A percentile compares a stretch with the other conserved stretches of the same genome.
These are phyloP conservation scores for Paraphaeosphaeria minitans DNA, from an alignment of 2,329 filamentous ascomycete species.

Conservation along the genomic window DNA sequence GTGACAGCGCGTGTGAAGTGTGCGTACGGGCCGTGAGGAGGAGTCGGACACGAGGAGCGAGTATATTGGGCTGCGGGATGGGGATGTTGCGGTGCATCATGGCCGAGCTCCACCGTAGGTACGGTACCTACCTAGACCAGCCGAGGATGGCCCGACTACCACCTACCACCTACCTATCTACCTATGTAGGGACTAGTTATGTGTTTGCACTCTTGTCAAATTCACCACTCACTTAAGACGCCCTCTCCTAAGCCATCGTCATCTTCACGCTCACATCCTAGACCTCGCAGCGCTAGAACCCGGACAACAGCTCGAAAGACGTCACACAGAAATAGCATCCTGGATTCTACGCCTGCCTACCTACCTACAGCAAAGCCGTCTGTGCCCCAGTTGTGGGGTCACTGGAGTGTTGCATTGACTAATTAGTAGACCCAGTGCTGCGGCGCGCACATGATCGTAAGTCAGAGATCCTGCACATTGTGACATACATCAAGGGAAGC, in stretches of 20 bases:
- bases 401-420: too few species aligned
- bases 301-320: slow-evolving; percentile 6
- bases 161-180: too few species aligned
- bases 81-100: slow-evolving; percentile 4
- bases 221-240: neutral
- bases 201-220: too few species aligned
- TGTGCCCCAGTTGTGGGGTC: too few species aligned
- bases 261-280: neutral
- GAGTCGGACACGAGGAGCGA: slow-evolving; percentile 1
- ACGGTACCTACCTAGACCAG: too few species aligned
- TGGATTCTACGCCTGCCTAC: too few species aligned
- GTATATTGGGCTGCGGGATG: neutral
- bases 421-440: neutral
- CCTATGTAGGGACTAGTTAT: too few species aligned
- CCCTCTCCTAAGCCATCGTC: neutral
- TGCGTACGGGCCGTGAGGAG: neutral
- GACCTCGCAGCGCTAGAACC: neutral
- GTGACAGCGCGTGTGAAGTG: neutral
- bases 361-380: slow-evolving; percentile 2
- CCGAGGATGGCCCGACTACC: slow-evolving; percentile 2
- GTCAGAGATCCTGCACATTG: neutral
- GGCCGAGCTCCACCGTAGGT: slow-evolving; percentile 19
- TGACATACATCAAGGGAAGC: too few species aligned
- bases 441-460: neutral
- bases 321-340: slow-evolving; percentile 7